Conservation (phyloP, 176 grass and related monocot genomes). For the Zea luxurians region DNA sequence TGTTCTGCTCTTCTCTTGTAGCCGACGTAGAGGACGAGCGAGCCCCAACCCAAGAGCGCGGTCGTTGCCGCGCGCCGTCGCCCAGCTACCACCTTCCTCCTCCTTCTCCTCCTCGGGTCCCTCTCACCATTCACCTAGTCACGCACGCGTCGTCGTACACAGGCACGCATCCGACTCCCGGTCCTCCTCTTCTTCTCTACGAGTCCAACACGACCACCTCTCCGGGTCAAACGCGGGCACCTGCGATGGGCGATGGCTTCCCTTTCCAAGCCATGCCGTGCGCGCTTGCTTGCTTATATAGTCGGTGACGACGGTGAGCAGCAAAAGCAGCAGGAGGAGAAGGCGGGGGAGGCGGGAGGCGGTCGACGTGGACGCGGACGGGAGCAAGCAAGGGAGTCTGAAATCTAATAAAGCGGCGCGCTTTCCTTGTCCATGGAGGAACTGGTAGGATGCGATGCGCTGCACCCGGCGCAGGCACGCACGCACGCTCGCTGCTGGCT, state of each 20-base stretch:
- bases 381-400: constrained; percentile 14
- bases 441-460: constrained; percentile 22
- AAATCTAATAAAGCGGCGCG: constrained; percentile 33
- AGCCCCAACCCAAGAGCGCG: background rate
- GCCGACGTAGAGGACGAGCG: background rate
- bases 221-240: constrained; percentile 21
- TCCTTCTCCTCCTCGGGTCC: background rate
- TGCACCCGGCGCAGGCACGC: constrained; percentile 14
- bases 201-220: background rate
- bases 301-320: background rate
- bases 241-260: background rate
- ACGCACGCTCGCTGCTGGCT: background rate
- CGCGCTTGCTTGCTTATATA: constrained; percentile 16
- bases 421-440: constrained; percentile 77
- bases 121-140: constrained; percentile 43
- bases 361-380: background rate
- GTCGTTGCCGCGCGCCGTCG: background rate
- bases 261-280: background rate
- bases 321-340: background rate
- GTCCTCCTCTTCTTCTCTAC: background rate
- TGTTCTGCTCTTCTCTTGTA: background rate
- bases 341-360: too few relatives aligned
- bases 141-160: background rate
- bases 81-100: constrained; percentile 10
- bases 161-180: too few relatives aligned